phyloP scores from a whole-genome alignment of 1,284 basidiomycete species.

The Mycena citricolor region DNA sequence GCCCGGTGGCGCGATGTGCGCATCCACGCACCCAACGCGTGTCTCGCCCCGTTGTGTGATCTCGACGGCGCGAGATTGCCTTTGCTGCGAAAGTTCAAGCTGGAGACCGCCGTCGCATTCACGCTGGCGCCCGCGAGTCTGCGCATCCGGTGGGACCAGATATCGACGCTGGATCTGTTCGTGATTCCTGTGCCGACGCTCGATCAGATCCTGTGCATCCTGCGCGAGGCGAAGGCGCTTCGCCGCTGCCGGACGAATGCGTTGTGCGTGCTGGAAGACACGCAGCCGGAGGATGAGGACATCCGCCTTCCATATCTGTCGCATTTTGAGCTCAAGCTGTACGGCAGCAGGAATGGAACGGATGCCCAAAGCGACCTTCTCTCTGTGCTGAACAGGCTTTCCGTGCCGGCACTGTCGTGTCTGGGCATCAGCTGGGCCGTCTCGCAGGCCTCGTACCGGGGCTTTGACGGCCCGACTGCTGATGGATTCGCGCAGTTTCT shows the following conservation, averaged over 20 bases:
- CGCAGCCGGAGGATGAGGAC: constrained; percentile 7
- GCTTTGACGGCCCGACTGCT: constrained; percentile 28
- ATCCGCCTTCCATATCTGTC: constrained; percentile 22
- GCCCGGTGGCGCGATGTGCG: constrained; percentile 37
- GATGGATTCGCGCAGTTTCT: constrained; percentile 32
- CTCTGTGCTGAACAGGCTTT: constrained; percentile 31
- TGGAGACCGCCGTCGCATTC: constrained; percentile 32
- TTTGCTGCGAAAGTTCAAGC: constrained; percentile 29
- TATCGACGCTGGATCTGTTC: constrained; percentile 37
- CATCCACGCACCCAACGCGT: constrained; percentile 33
- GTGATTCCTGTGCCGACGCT: constrained; percentile 35
- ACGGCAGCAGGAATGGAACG: constrained; percentile 20
- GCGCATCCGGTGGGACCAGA: constrained; percentile 38
- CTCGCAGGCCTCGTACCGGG: constrained; percentile 18
- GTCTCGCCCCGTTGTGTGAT: constrained; percentile 27
- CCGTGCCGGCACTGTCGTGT: constrained; percentile 27
- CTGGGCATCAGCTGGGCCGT: constrained; percentile 36
- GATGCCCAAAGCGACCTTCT: constrained; percentile 26
- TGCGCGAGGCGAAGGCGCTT: constrained; percentile 33
- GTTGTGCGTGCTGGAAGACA: constrained; percentile 28
- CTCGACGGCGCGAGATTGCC: constrained; percentile 27
- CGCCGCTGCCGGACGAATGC: constrained; percentile 33
- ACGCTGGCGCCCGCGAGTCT: constrained; percentile 29
- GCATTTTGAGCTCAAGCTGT: constrained; percentile 31
- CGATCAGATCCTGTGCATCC: constrained; percentile 34